These are phyloP conservation scores for Xylariomycetidae sp. DNA, from an alignment of 2,329 filamentous ascomycete species.

Conservation along the genomic window DNA sequence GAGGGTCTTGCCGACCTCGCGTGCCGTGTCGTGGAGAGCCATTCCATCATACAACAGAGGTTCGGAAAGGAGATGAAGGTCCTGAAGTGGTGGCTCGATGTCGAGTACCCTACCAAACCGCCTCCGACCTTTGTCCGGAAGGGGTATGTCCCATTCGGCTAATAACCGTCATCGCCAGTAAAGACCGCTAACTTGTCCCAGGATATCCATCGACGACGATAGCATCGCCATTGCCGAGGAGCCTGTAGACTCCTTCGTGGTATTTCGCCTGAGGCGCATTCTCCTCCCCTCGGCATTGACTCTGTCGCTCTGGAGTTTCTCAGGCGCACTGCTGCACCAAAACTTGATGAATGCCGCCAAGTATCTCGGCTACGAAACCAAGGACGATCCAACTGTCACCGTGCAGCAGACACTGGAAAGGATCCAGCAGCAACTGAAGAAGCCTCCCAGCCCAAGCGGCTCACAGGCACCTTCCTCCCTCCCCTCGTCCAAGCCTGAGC, in stretches of 20 bases:
- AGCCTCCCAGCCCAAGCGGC: too few species aligned
- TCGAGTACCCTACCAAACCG: slow-evolving; percentile 54
- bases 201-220: slow-evolving; percentile 42
- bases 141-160: too few species aligned
- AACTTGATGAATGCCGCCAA: slow-evolving; percentile 39
- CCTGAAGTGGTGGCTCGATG: slow-evolving; percentile 53
- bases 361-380: slow-evolving; percentile 40
- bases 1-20: too few species aligned
- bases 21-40: too few species aligned
- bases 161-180: too few species aligned
- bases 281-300: slow-evolving; percentile 51
- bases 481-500: too few species aligned
- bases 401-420: too few species aligned
- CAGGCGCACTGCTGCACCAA: slow-evolving; percentile 41
- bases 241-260: slow-evolving; percentile 43
- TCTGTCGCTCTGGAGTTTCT: slow-evolving; percentile 47
- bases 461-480: too few species aligned
- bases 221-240: slow-evolving; percentile 45
- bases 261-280: slow-evolving; percentile 40
- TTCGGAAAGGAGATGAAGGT: slow-evolving; percentile 43
- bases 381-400: slow-evolving; percentile 5
- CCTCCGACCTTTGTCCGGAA: slow-evolving; percentile 56
- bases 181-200: too few species aligned
- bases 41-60: too few species aligned
- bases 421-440: too few species aligned